Evolutionary conservation across 768 basidiomycete species (phyloP).

Genomic region (Suillus spraguei): DNA sequence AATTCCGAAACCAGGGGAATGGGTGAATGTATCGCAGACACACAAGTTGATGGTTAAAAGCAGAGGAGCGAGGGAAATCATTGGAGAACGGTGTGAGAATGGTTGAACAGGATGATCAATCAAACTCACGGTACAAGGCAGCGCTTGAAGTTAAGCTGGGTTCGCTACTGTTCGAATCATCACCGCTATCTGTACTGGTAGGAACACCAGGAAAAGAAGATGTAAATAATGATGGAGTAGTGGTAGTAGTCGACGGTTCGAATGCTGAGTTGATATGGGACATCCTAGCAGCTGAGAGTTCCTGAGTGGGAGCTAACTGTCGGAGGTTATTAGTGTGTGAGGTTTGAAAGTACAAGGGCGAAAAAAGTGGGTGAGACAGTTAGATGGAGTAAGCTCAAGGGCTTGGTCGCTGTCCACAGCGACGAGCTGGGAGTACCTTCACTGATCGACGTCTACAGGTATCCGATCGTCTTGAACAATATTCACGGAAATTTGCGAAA

Average conservation of each 20-base stretch:
- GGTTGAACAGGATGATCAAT: background rate
- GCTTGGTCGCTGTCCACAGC: background rate
- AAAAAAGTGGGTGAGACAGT: background rate
- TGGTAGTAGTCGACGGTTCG: background rate
- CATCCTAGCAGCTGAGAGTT: slow-evolving; percentile 16
- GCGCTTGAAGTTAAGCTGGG: slow-evolving; percentile 23
- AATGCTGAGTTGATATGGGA: background rate
- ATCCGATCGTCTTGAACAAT: background rate
- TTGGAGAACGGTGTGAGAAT: slow-evolving; percentile 23
- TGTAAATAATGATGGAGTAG: background rate
- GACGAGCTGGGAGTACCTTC: slow-evolving; percentile 1
- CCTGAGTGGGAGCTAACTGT: background rate
- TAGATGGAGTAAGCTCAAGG: background rate
- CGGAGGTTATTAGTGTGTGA: slow-evolving; percentile 23
- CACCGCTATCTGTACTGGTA: background rate
- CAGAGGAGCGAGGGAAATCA: slow-evolving; percentile 13
- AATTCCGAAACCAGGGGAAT: background rate
- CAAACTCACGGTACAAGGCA: slow-evolving; percentile 30
- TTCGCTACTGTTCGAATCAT: background rate
- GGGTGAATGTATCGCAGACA: background rate
- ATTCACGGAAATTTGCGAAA: slow-evolving; percentile 2
- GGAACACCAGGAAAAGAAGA: background rate
- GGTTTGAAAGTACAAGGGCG: background rate
- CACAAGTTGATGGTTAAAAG: background rate
- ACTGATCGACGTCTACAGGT: background rate